Conservation (phyloP, 768 basidiomycete genomes). For the Vararia minispora region DNA sequence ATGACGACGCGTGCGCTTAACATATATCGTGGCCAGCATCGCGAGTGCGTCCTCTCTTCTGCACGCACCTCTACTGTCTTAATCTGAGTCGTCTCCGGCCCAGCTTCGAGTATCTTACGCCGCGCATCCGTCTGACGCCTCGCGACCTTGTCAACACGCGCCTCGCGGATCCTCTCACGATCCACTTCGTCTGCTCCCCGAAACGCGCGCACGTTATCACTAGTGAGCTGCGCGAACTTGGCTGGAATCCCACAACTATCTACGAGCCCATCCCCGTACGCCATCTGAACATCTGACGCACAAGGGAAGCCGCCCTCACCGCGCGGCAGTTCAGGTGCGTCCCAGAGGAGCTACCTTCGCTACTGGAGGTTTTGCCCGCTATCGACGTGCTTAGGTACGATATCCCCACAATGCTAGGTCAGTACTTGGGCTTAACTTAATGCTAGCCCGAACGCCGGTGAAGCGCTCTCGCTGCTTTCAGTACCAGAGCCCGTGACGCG, state of each 20-base stretch:
- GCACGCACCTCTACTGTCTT: constrained; percentile 5
- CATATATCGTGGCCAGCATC: constrained; percentile 58
- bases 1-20: constrained; percentile 69
- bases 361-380: constrained; percentile 44
- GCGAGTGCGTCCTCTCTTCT: constrained; percentile 37
- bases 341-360: constrained; percentile 65
- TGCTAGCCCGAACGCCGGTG: constrained; percentile 69
- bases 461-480: constrained; percentile 61
- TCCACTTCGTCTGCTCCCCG: constrained; percentile 87
- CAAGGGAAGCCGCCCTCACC: too few relatives aligned
- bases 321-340: constrained; percentile 77
- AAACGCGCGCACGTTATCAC: constrained; percentile 55
- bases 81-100: constrained; percentile 1
- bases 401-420: not conserved
- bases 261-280: constrained; percentile 84
- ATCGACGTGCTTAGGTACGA: constrained; percentile 61
- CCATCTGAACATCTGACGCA: constrained; percentile 10
- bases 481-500: constrained; percentile 36
- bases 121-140: constrained; percentile 60
- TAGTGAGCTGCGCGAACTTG: constrained; percentile 41
- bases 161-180: constrained; percentile 35
- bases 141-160: constrained; percentile 47
- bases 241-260: constrained; percentile 58
- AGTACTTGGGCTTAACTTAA: too few relatives aligned
- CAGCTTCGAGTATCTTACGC: constrained; percentile 74